Evolutionary conservation across 2,329 filamentous ascomycete species (phyloP), one percentile per base, ranked within the genome.

Genomic region (Curvularia spicifera): DNA sequence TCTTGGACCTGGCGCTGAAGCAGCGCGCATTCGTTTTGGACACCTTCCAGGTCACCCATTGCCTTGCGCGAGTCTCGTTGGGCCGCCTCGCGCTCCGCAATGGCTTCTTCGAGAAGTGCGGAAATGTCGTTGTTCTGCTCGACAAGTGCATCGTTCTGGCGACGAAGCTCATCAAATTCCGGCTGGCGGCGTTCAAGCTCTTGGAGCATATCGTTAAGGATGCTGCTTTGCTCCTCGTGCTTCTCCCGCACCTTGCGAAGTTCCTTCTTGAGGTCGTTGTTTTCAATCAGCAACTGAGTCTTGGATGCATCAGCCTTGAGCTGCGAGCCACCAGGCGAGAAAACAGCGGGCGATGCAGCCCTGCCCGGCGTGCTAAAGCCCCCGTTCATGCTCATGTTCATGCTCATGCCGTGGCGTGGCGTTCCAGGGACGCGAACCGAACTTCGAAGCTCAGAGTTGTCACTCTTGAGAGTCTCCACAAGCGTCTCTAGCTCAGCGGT

Each of bases 1-100:
- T 98, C 95, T 33, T 94, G 90, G 8, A 98, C 82, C 74, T 97
- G 93, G 64, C 93, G 91, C 51, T 90, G 89, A 24, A 96, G 81
- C 39, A 97, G 91, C 59, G 90, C 88, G 31, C 85, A 84, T 77
- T 98, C 93, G 45, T 81, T 83, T 5, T 79, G 76, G 26, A 84
- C 76, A 18, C 85, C 85, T 57, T 84, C 84, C 54, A 93, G 83
- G 56, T 91, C 85, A n/a, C 86, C 85, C 72, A 95, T 89, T 52
- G 89, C 89, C 77, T 90, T 94, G 64, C 93, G 86, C 10, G 90
- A 85, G 24, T 91, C 89, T 76, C 91, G 93, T 58, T 88, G 88
- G 1, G 93, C 91, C 5, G 81, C 78, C 65, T 98, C 93, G 39
- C 92, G 88, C 70, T 94, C 91, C 70, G 89, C 87, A 59, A 89